Conservation (phyloP, 1,284 basidiomycete genomes). For the Peniophora sp. region DNA sequence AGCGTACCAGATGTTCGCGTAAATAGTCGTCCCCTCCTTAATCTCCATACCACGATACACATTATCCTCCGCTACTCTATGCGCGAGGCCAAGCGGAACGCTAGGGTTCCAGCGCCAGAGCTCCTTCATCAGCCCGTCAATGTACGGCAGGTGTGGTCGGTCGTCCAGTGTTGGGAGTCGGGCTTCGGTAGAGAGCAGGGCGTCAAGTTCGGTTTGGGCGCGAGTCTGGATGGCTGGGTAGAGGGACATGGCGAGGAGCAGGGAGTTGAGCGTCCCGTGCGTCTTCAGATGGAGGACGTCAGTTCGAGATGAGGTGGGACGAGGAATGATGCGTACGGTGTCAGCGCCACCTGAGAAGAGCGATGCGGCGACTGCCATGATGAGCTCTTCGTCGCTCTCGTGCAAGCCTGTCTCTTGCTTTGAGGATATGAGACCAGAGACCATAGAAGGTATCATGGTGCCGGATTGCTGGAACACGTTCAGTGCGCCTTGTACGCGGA, state of each 20-base stretch:
- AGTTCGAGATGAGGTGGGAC: neutral
- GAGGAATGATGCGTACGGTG: slow-evolving; percentile 20
- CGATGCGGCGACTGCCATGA: slow-evolving; percentile 30
- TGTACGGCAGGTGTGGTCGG: slow-evolving; percentile 22
- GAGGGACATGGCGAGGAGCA: slow-evolving; percentile 29
- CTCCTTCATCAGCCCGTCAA: slow-evolving; percentile 28
- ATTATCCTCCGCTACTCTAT: slow-evolving; percentile 21
- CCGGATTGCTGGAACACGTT: slow-evolving; percentile 2
- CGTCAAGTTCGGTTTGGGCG: slow-evolving; percentile 30
- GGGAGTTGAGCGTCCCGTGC: slow-evolving; percentile 19
- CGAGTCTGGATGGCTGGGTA: slow-evolving; percentile 23
- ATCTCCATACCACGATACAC: slow-evolving; percentile 17
- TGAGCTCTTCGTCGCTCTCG: slow-evolving; percentile 23
- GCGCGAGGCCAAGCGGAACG: slow-evolving; percentile 19
- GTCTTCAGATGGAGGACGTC: slow-evolving; percentile 12
- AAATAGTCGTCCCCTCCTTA: slow-evolving; percentile 21
- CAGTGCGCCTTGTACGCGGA: neutral
- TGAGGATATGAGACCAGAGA: slow-evolving; percentile 15
- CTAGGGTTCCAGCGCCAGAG: slow-evolving; percentile 25
- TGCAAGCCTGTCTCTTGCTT: slow-evolving; percentile 15
- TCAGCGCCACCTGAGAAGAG: slow-evolving; percentile 29
- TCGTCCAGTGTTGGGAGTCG: slow-evolving; percentile 26
- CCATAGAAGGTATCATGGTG: slow-evolving; percentile 18
- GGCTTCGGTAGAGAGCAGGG: slow-evolving; percentile 15
- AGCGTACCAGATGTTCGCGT: slow-evolving; percentile 26